Conservation (phyloP, 768 basidiomycete species). For the Arthromyces matolae region DNA sequence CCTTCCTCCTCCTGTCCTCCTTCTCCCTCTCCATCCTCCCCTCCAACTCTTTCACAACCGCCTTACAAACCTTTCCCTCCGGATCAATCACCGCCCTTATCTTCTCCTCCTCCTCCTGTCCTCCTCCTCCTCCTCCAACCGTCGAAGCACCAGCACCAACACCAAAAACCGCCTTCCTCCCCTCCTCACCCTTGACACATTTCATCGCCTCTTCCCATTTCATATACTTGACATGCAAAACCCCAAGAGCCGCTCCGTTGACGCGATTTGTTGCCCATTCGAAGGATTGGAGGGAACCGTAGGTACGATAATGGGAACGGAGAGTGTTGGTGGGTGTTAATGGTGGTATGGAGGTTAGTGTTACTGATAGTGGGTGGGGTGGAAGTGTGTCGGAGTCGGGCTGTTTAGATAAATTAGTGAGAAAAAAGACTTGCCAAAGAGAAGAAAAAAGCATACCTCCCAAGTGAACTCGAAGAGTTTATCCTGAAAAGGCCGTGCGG, state of each 20-base stretch:
- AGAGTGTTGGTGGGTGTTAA: slow-evolving; percentile 66
- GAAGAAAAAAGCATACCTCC: slow-evolving; percentile 38
- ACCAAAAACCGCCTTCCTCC: slow-evolving; percentile 50
- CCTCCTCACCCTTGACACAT: slow-evolving; percentile 66
- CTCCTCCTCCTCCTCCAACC: not conserved
- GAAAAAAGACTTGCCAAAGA: not conserved
- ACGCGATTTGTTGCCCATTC: slow-evolving; percentile 76
- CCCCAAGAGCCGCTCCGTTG: slow-evolving; percentile 80
- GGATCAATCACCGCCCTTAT: slow-evolving; percentile 80
- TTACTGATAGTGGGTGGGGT: slow-evolving; percentile 73
- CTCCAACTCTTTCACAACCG: slow-evolving; percentile 65
- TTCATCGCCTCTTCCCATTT: slow-evolving; percentile 63
- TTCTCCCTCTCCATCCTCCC: slow-evolving; percentile 45
- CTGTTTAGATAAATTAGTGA: slow-evolving; percentile 34
- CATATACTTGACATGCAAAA: slow-evolving; percentile 69
- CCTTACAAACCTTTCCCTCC: slow-evolving; percentile 59
- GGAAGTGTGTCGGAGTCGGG: slow-evolving; percentile 69
- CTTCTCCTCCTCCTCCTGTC: slow-evolving; percentile 55
- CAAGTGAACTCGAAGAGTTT: slow-evolving; percentile 48
- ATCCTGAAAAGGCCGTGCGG: slow-evolving; percentile 19
- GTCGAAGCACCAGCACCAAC: not conserved
- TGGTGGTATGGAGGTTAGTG: slow-evolving; percentile 68
- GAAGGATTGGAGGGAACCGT: slow-evolving; percentile 62
- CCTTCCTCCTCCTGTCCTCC: slow-evolving; percentile 40
- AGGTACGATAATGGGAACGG: slow-evolving; percentile 55